Conservation (phyloP, 495 filamentous ascomycete genomes). For the Umbilicaria muhlenbergii region DNA sequence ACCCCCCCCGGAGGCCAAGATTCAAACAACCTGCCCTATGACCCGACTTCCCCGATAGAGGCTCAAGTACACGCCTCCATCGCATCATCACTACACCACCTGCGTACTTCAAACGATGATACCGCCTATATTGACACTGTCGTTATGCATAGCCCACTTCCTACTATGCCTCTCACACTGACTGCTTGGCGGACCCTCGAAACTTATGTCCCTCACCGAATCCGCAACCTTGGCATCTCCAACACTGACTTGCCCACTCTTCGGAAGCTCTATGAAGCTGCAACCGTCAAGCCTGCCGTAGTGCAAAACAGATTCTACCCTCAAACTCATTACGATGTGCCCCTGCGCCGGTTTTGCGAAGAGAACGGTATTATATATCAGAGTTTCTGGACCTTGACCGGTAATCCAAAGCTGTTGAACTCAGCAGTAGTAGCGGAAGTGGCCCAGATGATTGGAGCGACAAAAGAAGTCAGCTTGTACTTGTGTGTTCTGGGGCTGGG, state of each 20-base stretch:
- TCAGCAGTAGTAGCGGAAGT: constrained; percentile 35
- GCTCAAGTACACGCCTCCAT: constrained; percentile 53
- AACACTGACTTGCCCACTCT: constrained; percentile 46
- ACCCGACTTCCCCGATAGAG: constrained; percentile 29
- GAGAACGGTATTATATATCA: constrained; percentile 49
- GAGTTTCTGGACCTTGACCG: constrained; percentile 67
- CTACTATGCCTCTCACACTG: constrained; percentile 38
- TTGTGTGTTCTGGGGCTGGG: constrained; percentile 45
- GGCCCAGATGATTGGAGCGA: constrained; percentile 28
- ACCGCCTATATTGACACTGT: constrained; percentile 55
- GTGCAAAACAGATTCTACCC: constrained; percentile 66
- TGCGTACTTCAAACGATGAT: constrained; percentile 22
- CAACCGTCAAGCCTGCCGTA: constrained; percentile 36
- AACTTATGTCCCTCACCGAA: constrained; percentile 43
- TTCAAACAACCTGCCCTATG: constrained; percentile 42
- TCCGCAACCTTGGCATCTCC: constrained; percentile 57
- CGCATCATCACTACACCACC: constrained; percentile 50
- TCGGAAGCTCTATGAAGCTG: constrained; percentile 26
- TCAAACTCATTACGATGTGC: constrained; percentile 41
- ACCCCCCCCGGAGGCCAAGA: constrained; percentile 47
- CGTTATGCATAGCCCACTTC: constrained; percentile 55
- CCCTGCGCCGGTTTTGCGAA: constrained; percentile 45
- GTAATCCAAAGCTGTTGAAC: constrained; percentile 43
- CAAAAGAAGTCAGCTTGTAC: constrained; percentile 46
- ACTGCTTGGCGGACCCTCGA: constrained; percentile 49